Conservation (phyloP, 371 early-diverging fungal species). For the Apophysomyces ossiformis region DNA sequence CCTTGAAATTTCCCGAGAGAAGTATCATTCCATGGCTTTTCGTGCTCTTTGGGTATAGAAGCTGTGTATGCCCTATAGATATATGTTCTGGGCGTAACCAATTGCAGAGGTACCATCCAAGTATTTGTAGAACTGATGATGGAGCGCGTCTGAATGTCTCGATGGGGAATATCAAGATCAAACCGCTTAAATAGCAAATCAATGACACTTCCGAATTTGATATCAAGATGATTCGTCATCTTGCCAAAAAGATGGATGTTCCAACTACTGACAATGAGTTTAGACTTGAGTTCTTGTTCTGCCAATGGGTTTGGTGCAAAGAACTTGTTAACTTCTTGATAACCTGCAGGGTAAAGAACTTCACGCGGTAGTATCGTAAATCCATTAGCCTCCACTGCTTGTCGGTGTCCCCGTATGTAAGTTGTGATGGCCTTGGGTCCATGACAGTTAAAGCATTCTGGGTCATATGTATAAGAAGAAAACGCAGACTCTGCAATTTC, state of each 20-base stretch:
- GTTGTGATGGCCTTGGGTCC: slow-evolving; percentile 68
- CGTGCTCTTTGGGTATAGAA: slow-evolving; percentile 27
- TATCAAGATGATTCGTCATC: slow-evolving; percentile 60
- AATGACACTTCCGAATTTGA: slow-evolving; percentile 57
- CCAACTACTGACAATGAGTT: slow-evolving; percentile 49
- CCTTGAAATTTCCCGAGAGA: slow-evolving; percentile 60
- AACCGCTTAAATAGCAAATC: slow-evolving; percentile 56
- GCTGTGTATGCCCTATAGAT: slow-evolving; percentile 33
- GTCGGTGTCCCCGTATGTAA: slow-evolving; percentile 59
- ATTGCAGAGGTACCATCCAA: slow-evolving; percentile 30
- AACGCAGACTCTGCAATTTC: slow-evolving; percentile 65
- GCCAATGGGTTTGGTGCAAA: slow-evolving; percentile 50
- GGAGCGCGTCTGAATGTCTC: slow-evolving; percentile 35
- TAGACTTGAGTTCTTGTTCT: slow-evolving; percentile 49
- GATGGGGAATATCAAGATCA: slow-evolving; percentile 54
- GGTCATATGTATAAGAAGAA: slow-evolving; percentile 56
- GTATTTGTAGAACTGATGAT: slow-evolving; percentile 38
- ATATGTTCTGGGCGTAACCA: slow-evolving; percentile 40
- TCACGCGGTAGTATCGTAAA: slow-evolving; percentile 56
- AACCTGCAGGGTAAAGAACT: slow-evolving; percentile 59
- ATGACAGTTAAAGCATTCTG: slow-evolving; percentile 68
- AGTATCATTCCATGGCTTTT: slow-evolving; percentile 33
- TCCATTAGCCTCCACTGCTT: slow-evolving; percentile 50
- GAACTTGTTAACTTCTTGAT: slow-evolving; percentile 51
- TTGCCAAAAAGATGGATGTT: slow-evolving; percentile 66